Base-by-base conservation (phyloP, 768 basidiomycete genomes). In the Kwoniella botswanensis region DNA sequence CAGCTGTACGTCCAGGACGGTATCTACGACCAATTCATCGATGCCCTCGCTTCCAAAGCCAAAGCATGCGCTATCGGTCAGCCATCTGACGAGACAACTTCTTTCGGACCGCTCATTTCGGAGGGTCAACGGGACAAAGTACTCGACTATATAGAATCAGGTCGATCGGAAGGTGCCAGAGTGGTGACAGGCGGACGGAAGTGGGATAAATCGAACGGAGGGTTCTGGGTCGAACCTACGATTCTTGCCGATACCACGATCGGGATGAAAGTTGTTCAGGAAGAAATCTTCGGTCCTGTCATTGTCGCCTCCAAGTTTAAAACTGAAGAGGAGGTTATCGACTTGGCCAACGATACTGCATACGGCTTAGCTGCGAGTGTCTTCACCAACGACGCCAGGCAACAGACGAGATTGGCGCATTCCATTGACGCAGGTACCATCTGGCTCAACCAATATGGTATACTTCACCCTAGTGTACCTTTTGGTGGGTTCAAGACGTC, bases 231-330 rank as follows among this genome's bases (percentile, higher is more conserved):
- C 54, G 90, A 94, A 79, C 93, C 96, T 41, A 93, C 93, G 13
- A 87, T 93, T 76, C 90, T 93, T 84, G 88, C 89, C 12, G 86
- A 92, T 75, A 86, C 87, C 13, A 87, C 82, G 54, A 86, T 88
- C 4, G 87, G 90, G 50, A 92, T 92, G 91, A 89, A 88, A 82
- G 92, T 93, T 67, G 90, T 91, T 1, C 56, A 65, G 41, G 70
- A 74, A 21, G 64, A 65, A 91, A 96, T 95, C 71, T 98, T 98
- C 81, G 95, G 95, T 6, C 95, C 95, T n/a, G 95, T 98, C 2
- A 87, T 94, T 63, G 90, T 89, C 21, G 85, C 93, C 43, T 87
- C 89, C 85, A 90, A 89, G 82, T 97, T 97, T 85, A 88, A 87
- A 74, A 91, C 91, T 9, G 95, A 97, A 82, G 91, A 90, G 66